A percentile compares a stretch with the other conserved stretches of the same genome.
Evolutionary conservation across 2,329 filamentous ascomycete genomes (phyloP).

Genomic region (Microdochium nivale): DNA sequence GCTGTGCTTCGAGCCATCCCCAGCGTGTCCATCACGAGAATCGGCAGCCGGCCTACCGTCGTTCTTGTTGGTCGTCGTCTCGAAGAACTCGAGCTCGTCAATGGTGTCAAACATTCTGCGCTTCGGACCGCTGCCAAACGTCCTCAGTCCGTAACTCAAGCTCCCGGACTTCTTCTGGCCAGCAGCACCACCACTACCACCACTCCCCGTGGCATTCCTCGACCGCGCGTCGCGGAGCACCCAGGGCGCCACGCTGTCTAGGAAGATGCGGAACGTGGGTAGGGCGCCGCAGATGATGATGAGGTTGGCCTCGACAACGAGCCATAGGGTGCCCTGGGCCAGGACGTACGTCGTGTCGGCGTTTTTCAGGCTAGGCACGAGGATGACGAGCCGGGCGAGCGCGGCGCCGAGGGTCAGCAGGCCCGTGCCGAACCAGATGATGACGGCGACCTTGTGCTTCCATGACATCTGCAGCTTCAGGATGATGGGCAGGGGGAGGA

Average conservation of each 20-base stretch:
- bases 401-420: neutral
- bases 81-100: neutral
- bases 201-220: neutral
- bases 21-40: too few relatives aligned
- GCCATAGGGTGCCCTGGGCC: constrained; percentile 2
- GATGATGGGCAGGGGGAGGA: constrained; percentile 28
- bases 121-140: neutral
- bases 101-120: neutral
- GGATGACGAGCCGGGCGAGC: neutral
- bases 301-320: constrained; percentile 17
- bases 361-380: neutral
- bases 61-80: neutral
- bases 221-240: constrained; percentile 1
- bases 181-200: neutral
- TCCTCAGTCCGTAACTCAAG: neutral
- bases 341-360: neutral
- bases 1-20: too few relatives aligned
- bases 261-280: constrained; percentile 16
- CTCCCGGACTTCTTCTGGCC: neutral
- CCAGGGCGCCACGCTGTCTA: constrained; percentile 12
- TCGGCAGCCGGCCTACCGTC: too few relatives aligned
- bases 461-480: constrained; percentile 25
- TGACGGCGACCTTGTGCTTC: constrained; percentile 28
- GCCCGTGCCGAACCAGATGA: constrained; percentile 28
- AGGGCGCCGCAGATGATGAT: constrained; percentile 18